Base-by-base conservation (phyloP, 176 grass and related monocot genomes). In the Aegilops umbellulata region DNA sequence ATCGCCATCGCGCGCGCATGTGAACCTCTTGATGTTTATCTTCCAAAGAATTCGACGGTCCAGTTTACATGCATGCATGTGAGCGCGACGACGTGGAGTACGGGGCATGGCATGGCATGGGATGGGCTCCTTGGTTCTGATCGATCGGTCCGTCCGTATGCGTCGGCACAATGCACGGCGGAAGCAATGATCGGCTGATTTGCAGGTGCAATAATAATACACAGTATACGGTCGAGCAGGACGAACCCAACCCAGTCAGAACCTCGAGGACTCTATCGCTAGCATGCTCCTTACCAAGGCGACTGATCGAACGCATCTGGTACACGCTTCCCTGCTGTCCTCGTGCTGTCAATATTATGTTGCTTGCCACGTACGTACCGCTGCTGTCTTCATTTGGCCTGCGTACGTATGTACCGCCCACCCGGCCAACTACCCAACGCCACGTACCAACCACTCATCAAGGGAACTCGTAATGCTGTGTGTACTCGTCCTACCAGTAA, bases 211-310 rank as follows among this genome's bases (percentile, higher is more conserved):
- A 8, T 8, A 36, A 57, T 57, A 57, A 55, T 55, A 7, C 51
- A 19, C 16, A 47, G 44, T 1, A 49, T 16, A 47, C 51, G 51
- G 2, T 53, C 49, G 51, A 55, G 51, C 1, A 55, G 51, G 17
- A 2, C 51, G 51, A 55, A 53, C 51, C 51, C 51, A 49, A 17
- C 46, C 46, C 41, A 49, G 14, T 51, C 47, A 6, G 47, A 51
- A 6, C 47, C 47, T 51, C 53, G 53, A 57, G 6, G 17, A 17
- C 47, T 17, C 47, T 17, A 17, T 6, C 47, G 51, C 51, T 26
- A 19, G 71, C 69, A 4, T 84, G 76, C 82, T 89, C 70, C 10
- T 86, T 90, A 70, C 88, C 83, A 76, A 85, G 44, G 77, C 78
- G 24, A 38, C 14, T 5, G 24, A 75, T 20, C 64, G 9, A 46